Evolutionary conservation across 192 early-diverging fungal species (phyloP), one percentile per base, ranked within the genome.

Genomic region (Entophlyctis helioformis): DNA sequence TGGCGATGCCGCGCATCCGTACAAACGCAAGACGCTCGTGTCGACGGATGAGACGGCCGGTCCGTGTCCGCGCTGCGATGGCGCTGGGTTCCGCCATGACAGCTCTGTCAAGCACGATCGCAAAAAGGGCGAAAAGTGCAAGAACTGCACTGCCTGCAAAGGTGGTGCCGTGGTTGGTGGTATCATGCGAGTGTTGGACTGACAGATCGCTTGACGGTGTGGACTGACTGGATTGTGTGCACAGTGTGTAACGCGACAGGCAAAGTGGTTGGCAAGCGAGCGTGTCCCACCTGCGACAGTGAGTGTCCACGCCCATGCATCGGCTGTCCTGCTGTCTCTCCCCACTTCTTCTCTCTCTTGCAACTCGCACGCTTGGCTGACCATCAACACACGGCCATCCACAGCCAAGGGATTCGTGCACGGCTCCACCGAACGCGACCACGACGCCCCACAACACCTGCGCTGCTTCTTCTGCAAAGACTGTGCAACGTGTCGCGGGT

Each of bases 381-480:
- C 27, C 19, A 45, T 45, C 26, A 16, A 23, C 21, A 15, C 27
- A 25, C 19, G 11, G 39, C n/a, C 13, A 13, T 16, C 20, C 1
- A 28, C 32, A 50, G 49, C 33, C 27, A 25, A 21, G 11, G 65
- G 65, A 27, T 67, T 64, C 40, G 18, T 56, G 18, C 65, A 67
- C 31, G 37, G 35, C 2, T 44, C 56, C 20, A 35, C 46, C 13
- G 57, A 67, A 6, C 44, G 57, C 7, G n/a, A 38, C 1, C 65
- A 67, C 42, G 65, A 67, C 46, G 65, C 50, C 2, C 57, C 65
- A n/a, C 31, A 41, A 7, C 31, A 60, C 37, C 46, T 67, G 13
- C 56, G 65, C 19, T 67, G 65, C 35, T 67, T 67, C 49, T 67
- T 64, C 51, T 67, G 65, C 42, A 48, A 63, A 56, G 55, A 59